Evolutionary conservation across 2,329 filamentous ascomycete genomes (phyloP).

Genomic region (Penicillium vulpinum): DNA sequence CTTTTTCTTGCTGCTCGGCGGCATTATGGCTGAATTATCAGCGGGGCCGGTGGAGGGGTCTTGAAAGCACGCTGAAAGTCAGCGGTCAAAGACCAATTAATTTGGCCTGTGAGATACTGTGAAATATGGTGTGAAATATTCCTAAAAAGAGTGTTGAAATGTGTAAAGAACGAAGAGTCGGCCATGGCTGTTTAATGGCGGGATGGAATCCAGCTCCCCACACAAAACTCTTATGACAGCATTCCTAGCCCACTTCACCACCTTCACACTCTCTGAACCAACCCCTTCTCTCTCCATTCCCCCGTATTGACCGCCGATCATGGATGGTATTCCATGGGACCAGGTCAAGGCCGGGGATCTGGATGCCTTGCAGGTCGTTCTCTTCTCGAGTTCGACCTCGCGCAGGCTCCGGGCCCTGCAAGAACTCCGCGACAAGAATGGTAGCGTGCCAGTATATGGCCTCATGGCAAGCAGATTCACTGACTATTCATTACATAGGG

Average conservation of each 20-base stretch:
- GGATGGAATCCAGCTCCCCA: constrained; percentile 29
- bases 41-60: constrained; percentile 10
- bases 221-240: constrained; percentile 46
- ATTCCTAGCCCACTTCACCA: constrained; percentile 31
- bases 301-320: constrained; percentile 36
- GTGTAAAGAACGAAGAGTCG: constrained; percentile 17
- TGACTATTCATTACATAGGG: constrained; percentile 27
- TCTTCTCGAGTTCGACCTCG: constrained; percentile 46
- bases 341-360: constrained; percentile 45
- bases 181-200: constrained; percentile 23
- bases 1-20: constrained; percentile 76
- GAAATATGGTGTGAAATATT: neutral
- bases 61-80: constrained; percentile 9
- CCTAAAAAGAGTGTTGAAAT: constrained; percentile 9
- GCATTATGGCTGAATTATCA: constrained; percentile 54
- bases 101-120: neutral
- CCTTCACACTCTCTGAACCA: constrained; percentile 17
- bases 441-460: constrained; percentile 26
- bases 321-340: constrained; percentile 48
- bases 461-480: constrained; percentile 5
- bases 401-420: constrained; percentile 43
- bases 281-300: constrained; percentile 32
- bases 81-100: constrained; percentile 1
- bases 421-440: constrained; percentile 48
- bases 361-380: constrained; percentile 40